These are phyloP conservation scores for Pichia paraexigua DNA, from an alignment of 805 yeast species.

Conservation along the genomic window DNA sequence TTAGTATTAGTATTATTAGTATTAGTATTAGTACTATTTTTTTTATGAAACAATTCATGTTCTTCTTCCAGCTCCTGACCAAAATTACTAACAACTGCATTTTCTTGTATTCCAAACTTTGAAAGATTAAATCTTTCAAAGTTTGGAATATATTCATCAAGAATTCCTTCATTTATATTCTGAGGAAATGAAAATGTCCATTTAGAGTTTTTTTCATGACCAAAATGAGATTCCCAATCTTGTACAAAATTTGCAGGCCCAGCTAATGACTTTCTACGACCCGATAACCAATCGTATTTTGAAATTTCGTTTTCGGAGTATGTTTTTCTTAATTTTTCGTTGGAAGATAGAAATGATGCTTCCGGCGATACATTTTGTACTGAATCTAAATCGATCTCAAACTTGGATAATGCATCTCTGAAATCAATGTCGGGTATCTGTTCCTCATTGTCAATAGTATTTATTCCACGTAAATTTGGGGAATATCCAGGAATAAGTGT, in stretches of 20 bases:
- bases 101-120: constrained; percentile 15
- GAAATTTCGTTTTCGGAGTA: constrained; percentile 60
- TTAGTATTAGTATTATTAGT: too few species aligned
- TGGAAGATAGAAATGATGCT: background rate
- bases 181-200: background rate
- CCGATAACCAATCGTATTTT: constrained; percentile 41
- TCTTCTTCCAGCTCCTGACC: constrained; percentile 1
- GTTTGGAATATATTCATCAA: constrained; percentile 74
- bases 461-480: constrained; percentile 15
- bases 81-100: constrained; percentile 2
- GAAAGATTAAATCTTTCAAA: constrained; percentile 31
- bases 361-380: background rate
- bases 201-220: background rate
- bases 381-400: constrained; percentile 1
- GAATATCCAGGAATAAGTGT: constrained; percentile 14
- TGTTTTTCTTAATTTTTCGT: constrained; percentile 37
- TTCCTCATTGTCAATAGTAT: constrained; percentile 26
- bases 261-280: constrained; percentile 13
- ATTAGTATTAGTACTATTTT: background rate
- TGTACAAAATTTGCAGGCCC: background rate
- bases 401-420: constrained; percentile 14
- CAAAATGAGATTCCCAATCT: background rate
- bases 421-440: constrained; percentile 20
- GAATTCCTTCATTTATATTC: constrained; percentile 37
- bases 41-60: background rate